Base-by-base conservation (phyloP, 2,329 filamentous ascomycete genomes). In the Apiospora aurea region DNA sequence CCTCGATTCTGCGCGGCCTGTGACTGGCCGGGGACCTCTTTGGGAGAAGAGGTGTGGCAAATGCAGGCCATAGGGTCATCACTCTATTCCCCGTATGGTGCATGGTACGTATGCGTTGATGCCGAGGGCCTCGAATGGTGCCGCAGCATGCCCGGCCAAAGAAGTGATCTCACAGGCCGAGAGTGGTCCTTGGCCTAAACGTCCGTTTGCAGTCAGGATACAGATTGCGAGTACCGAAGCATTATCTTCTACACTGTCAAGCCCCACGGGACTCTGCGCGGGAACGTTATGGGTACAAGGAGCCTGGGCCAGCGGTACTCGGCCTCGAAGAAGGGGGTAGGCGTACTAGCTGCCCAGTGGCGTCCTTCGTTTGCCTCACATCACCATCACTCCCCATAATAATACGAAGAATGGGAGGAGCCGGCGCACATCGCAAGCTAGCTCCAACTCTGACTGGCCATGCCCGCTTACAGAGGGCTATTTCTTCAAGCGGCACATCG, bases 401-500 rank as follows among this genome's bases (percentile, higher is more conserved):
- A n/a, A 21, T 16, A 41, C 34, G 10, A 57, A 26, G 68, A 38
- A 41, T 41, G 46, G 47, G 38, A 51, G 26, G 34, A 57, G 49
- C 24, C 29, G 47, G 44, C 26, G 29, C 26, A 43, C 47, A 69
- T 29, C 68, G 2, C 57, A 41, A 41, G 34, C 57, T 64, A 41
- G 34, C 57, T 64, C 57, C 8, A 18, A 41, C 18, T 41, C 57
- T 64, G 34, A 41, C 57, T 64, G 57, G 57, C 34, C 57, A 64
- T 64, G 29, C 18, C 34, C 18, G 18, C 34, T 10, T 24, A n/a
- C 53, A 64, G 57, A 64, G 29, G 41, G 34, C 57, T 68, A 18
- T 47, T 68, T 68, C 66, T 68, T 68, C 44, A 68, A 44, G 41
- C 66, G 43, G 66, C 41, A 47, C 29, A 68, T 47, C 41, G 44